Evolutionary conservation across 495 filamentous ascomycete genomes (phyloP).

Genomic region (Neurospora sp.): DNA sequence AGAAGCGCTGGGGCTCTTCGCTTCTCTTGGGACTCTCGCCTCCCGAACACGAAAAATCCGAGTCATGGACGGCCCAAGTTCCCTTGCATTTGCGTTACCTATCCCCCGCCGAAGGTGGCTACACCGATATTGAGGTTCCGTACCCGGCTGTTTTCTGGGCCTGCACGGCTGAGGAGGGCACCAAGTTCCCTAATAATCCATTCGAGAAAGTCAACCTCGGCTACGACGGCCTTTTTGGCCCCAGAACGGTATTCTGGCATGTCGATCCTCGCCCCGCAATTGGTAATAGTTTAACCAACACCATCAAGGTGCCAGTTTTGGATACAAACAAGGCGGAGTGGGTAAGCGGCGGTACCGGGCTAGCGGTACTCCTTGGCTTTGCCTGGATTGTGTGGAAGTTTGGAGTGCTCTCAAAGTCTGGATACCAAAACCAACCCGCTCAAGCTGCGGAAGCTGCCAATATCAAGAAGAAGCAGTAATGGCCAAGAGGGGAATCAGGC

Average conservation of each 20-base stretch:
- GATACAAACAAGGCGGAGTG: conserved; percentile 45
- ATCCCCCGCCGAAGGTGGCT: conserved; percentile 42
- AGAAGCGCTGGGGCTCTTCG: conserved; percentile 68
- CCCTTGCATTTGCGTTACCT: conserved; percentile 87
- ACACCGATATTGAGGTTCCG: conserved; percentile 44
- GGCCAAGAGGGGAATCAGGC: not conserved
- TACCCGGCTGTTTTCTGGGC: conserved; percentile 89
- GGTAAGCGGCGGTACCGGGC: conserved; percentile 63
- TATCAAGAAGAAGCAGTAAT: conserved; percentile 34
- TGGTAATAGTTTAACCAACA: conserved; percentile 42
- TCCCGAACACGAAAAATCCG: conserved; percentile 22
- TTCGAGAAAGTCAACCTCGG: conserved; percentile 79
- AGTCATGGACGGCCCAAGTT: conserved; percentile 61
- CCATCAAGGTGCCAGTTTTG: conserved; percentile 66
- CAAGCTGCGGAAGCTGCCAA: conserved; percentile 8
- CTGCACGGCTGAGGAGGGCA: conserved; percentile 62
- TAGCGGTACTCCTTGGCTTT: conserved; percentile 59
- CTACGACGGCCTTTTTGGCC: conserved; percentile 77
- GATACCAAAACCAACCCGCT: conserved; percentile 11
- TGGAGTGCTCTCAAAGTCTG: conserved; percentile 25
- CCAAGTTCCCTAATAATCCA: conserved; percentile 66
- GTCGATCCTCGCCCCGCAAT: conserved; percentile 45
- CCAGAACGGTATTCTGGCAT: conserved; percentile 79
- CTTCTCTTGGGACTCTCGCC: conserved; percentile 66
- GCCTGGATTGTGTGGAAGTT: conserved; percentile 62